A percentile compares a stretch with the other conserved stretches of the same genome.
phyloP scores from a whole-genome alignment of 2,329 filamentous ascomycete genomes.

The Geosmithia putterillii region DNA sequence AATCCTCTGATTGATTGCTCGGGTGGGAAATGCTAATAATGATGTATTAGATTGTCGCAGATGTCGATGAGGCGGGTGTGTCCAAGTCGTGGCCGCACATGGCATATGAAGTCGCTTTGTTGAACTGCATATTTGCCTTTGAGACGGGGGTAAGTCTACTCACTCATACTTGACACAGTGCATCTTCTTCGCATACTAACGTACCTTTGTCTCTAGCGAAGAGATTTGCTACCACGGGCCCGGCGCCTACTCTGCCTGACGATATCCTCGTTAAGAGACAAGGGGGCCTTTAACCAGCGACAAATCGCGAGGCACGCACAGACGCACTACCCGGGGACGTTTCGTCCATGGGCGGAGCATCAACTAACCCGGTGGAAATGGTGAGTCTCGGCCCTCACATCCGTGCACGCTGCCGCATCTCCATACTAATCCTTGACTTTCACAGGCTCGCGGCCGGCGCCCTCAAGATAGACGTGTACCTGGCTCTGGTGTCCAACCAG shows the following conservation, averaged over 20 bases:
- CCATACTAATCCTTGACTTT: not conserved
- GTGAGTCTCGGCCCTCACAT: too few relatives aligned
- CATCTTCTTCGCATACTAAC: slow-evolving; percentile 1
- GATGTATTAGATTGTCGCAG: not conserved
- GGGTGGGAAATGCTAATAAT: too few relatives aligned
- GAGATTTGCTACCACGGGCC: slow-evolving; percentile 16
- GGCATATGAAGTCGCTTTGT: slow-evolving; percentile 19
- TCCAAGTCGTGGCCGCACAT: slow-evolving; percentile 13
- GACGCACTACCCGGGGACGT: slow-evolving; percentile 20
- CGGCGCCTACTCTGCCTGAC: slow-evolving; percentile 21
- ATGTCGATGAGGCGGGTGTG: not conserved
- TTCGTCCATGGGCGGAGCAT: slow-evolving; percentile 19
- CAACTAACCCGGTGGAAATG: slow-evolving; percentile 2
- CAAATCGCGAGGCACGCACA: slow-evolving; percentile 20
- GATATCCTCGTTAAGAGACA: slow-evolving; percentile 18
- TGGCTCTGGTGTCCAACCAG: slow-evolving; percentile 18
- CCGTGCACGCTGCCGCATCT: too few relatives aligned
- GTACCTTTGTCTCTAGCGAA: slow-evolving; percentile 12
- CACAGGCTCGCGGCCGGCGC: slow-evolving; percentile 5
- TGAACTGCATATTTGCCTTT: slow-evolving; percentile 26
- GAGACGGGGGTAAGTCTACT: slow-evolving; percentile 16
- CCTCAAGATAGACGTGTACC: slow-evolving; percentile 25
- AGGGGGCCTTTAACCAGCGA: slow-evolving; percentile 21
- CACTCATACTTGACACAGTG: not conserved
- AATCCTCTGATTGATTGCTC: too few relatives aligned